Conservation (phyloP, 345 rosid species). For the Cardamine chenopodiifolia region DNA sequence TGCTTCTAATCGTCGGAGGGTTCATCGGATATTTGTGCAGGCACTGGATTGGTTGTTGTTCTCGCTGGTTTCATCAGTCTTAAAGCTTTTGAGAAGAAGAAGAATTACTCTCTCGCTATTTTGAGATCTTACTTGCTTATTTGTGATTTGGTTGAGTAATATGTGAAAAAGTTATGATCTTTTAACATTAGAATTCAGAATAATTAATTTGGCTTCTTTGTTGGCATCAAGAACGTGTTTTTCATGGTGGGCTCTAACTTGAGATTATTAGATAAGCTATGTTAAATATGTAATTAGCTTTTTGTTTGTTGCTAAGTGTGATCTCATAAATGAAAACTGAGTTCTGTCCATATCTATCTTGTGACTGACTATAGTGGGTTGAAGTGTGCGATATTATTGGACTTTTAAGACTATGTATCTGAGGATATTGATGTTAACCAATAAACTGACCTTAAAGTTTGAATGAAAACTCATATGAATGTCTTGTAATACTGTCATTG, state of each 20-base stretch:
- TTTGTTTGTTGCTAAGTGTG: background rate
- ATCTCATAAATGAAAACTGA: slow-evolving; percentile 10
- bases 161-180: background rate
- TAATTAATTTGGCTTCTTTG: background rate
- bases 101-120: slow-evolving; percentile 62
- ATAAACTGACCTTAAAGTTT: too few species aligned
- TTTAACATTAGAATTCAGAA: background rate
- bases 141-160: background rate
- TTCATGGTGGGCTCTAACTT: background rate
- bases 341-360: background rate
- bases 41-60: slow-evolving; percentile 67
- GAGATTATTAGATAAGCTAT: background rate
- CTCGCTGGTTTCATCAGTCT: slow-evolving; percentile 81
- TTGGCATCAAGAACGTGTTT: background rate
- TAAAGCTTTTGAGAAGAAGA: slow-evolving; percentile 72
- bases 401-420: background rate
- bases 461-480: background rate
- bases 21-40: slow-evolving; percentile 65
- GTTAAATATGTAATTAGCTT: background rate
- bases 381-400: background rate
- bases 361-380: background rate
- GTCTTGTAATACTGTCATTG: slow-evolving; percentile 55
- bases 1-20: slow-evolving; percentile 76
- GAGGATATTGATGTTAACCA: background rate
- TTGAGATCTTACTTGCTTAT: slow-evolving; percentile 2